Evolutionary conservation across 2,329 filamentous ascomycete genomes (phyloP).

Genomic region (Cladophialophora bantiana): DNA sequence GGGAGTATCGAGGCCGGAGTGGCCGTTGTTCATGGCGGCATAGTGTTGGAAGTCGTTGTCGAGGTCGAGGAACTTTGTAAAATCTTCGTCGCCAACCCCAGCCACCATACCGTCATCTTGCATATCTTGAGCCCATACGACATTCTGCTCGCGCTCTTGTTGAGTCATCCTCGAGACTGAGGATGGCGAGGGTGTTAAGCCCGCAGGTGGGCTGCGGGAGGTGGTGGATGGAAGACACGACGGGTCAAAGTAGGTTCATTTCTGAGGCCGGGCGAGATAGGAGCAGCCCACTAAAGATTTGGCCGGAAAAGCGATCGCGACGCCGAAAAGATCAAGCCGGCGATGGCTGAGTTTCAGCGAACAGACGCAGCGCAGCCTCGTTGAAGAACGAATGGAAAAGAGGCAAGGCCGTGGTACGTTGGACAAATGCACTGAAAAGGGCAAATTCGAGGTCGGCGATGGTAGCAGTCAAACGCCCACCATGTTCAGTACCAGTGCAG

Average conservation of each 20-base stretch:
- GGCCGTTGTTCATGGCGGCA: constrained; percentile 48
- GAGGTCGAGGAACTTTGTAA: constrained; percentile 58
- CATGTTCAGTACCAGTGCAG: constrained; percentile 1
- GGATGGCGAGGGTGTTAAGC: constrained; percentile 18
- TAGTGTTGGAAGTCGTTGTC: constrained; percentile 55
- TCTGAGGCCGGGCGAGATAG: constrained; percentile 4
- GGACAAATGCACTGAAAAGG: constrained; percentile 8
- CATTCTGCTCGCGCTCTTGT: constrained; percentile 37
- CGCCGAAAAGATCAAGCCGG: background rate
- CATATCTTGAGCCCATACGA: constrained; percentile 50
- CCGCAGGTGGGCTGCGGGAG: constrained; percentile 40
- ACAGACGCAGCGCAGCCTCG: constrained; percentile 26
- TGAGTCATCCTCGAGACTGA: constrained; percentile 37
- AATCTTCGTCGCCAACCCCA: constrained; percentile 54
- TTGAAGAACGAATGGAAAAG: constrained; percentile 25
- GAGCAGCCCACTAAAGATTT: constrained; percentile 6
- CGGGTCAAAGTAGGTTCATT: constrained; percentile 31
- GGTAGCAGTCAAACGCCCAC: constrained; percentile 16
- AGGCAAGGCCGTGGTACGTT: background rate
- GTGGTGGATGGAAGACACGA: constrained; percentile 24
- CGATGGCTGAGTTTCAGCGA: background rate
- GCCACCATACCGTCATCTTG: constrained; percentile 51
- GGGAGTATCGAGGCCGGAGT: constrained; percentile 47
- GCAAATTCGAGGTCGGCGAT: constrained; percentile 32
- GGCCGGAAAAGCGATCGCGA: constrained; percentile 6